Percentiles rank a stretch among this genome's conserved stretches.
phyloP scores from a whole-genome alignment of 1,284 basidiomycete species.

The Chalciporus sp. region DNA sequence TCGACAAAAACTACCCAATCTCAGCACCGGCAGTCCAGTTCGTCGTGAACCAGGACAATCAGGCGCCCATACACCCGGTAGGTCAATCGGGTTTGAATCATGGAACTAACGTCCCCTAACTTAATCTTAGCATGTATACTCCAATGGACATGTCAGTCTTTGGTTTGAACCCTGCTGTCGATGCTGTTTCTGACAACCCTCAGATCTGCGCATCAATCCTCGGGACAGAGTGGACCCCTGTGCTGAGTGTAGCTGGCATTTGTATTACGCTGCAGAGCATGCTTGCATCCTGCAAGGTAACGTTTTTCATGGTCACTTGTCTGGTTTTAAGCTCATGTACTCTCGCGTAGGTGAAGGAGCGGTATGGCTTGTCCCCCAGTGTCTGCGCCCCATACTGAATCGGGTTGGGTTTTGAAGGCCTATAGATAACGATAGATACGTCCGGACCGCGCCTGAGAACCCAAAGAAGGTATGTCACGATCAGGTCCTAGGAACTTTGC shows the following conservation, averaged over 20 bases:
- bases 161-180: background rate
- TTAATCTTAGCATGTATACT: constrained; percentile 71
- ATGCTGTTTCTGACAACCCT: constrained; percentile 14
- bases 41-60: constrained; percentile 59
- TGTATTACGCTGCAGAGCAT: constrained; percentile 86
- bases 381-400: constrained; percentile 9
- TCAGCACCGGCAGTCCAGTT: constrained; percentile 84
- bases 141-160: constrained; percentile 75
- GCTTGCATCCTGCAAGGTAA: constrained; percentile 84
- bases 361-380: constrained; percentile 42
- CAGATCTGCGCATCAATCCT: constrained; percentile 86
- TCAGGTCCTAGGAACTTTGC: background rate
- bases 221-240: constrained; percentile 85
- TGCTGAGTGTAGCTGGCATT: constrained; percentile 74
- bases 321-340: constrained; percentile 8
- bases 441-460: constrained; percentile 76
- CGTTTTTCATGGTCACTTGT: constrained; percentile 9
- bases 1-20: constrained; percentile 77
- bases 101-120: constrained; percentile 14
- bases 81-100: constrained; percentile 29
- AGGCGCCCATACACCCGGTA: constrained; percentile 76
- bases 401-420: constrained; percentile 47
- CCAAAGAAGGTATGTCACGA: constrained; percentile 73
- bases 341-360: constrained; percentile 64
- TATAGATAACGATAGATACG: constrained; percentile 78